These are phyloP conservation scores for Pseudovirgaria hyperparasitica DNA, from an alignment of 2,329 filamentous ascomycete genomes.

Conservation along the genomic window DNA sequence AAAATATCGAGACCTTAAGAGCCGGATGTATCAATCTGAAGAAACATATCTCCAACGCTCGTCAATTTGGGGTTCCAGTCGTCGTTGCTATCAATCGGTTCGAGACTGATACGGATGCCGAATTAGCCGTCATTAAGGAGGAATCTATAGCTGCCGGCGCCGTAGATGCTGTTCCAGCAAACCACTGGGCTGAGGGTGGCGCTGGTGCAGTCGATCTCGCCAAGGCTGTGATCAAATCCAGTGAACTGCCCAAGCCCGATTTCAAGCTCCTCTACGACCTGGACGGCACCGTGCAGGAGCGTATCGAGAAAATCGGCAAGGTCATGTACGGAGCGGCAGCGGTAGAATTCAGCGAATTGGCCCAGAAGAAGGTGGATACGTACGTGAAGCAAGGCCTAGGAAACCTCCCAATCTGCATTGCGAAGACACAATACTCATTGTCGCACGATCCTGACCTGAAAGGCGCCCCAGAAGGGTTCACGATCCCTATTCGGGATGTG, in stretches of 20 bases:
- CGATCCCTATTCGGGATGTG: conserved; percentile 87
- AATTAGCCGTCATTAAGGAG: conserved; percentile 78
- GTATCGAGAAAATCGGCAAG: conserved; percentile 81
- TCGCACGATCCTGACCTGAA: conserved; percentile 89
- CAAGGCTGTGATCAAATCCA: conserved; percentile 70
- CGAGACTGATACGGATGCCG: conserved; percentile 82
- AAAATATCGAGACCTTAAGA: conserved; percentile 85
- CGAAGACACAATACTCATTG: conserved; percentile 96
- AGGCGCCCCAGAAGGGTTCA: conserved; percentile 89
- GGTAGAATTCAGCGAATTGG: conserved; percentile 87
- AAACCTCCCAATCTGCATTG: conserved; percentile 88
- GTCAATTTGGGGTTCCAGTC: conserved; percentile 78
- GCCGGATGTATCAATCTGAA: conserved; percentile 85
- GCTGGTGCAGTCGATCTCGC: conserved; percentile 82
- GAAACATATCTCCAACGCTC: conserved; percentile 91
- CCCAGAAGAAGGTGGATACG: conserved; percentile 90
- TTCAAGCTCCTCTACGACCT: conserved; percentile 79
- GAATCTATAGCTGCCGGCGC: conserved; percentile 86
- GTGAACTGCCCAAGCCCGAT: conserved; percentile 60
- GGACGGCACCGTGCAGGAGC: conserved; percentile 65
- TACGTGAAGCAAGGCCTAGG: conserved; percentile 88
- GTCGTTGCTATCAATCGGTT: conserved; percentile 98
- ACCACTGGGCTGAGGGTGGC: conserved; percentile 95
- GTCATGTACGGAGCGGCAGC: conserved; percentile 87
- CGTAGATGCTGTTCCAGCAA: conserved; percentile 83